Evolutionary conservation across 805 yeast species (phyloP).

Genomic region (Teunomyces barrocoloradensis): DNA sequence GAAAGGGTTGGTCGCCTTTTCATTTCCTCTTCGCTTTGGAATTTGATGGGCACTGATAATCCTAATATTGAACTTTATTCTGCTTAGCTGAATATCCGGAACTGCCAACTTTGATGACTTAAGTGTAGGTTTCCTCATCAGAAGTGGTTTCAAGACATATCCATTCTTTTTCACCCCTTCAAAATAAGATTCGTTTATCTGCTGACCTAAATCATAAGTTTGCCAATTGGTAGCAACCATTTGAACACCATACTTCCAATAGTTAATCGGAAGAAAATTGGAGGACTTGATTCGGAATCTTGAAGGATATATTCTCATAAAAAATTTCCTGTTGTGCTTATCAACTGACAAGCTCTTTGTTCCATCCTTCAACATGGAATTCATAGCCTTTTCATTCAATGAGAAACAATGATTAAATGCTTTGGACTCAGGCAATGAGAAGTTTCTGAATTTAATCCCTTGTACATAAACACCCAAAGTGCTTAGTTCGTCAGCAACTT

Average conservation of each 20-base stretch:
- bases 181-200: slow-evolving; percentile 81
- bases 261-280: slow-evolving; percentile 74
- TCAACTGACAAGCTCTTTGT: slow-evolving; percentile 53
- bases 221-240: slow-evolving; percentile 99
- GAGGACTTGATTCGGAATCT: slow-evolving; percentile 71
- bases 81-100: not conserved
- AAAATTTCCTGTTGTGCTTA: slow-evolving; percentile 71
- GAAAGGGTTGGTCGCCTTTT: slow-evolving; percentile 53
- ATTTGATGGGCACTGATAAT: slow-evolving; percentile 83
- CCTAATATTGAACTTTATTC: slow-evolving; percentile 21
- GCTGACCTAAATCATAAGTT: slow-evolving; percentile 85
- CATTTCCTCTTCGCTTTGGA: slow-evolving; percentile 63
- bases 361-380: slow-evolving; percentile 61
- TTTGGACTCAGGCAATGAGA: slow-evolving; percentile 83
- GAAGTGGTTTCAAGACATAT: slow-evolving; percentile 71
- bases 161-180: slow-evolving; percentile 61
- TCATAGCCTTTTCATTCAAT: slow-evolving; percentile 70
- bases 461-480: slow-evolving; percentile 67
- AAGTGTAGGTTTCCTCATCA: slow-evolving; percentile 36
- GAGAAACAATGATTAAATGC: slow-evolving; percentile 81
- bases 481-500: slow-evolving; percentile 45
- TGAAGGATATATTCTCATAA: slow-evolving; percentile 89
- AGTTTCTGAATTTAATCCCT: slow-evolving; percentile 77
- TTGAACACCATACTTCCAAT: slow-evolving; percentile 86
- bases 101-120: slow-evolving; percentile 10